phyloP scores from a whole-genome alignment of 192 early-diverging fungal genomes.

The Physocladia obscura region DNA sequence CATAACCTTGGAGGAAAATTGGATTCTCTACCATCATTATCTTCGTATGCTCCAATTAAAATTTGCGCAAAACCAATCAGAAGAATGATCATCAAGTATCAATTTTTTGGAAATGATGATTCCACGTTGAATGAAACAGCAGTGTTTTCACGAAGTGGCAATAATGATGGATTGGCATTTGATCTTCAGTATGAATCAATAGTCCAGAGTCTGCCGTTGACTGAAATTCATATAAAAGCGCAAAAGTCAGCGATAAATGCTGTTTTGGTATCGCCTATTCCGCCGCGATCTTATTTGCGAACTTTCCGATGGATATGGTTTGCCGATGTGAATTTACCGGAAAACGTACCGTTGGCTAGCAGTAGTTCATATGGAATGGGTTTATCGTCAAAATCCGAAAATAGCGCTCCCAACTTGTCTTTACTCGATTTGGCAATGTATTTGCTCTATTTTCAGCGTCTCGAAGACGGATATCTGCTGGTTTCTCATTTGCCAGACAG shows the following conservation, averaged over 20 bases:
- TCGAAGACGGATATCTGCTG: slow-evolving; percentile 46
- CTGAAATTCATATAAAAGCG: not conserved
- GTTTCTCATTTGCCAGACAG: slow-evolving; percentile 36
- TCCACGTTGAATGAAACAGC: not conserved
- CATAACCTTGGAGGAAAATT: not conserved
- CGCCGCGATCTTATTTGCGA: slow-evolving; percentile 39
- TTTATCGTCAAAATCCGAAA: not conserved
- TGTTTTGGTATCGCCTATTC: slow-evolving; percentile 23
- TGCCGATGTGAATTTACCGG: slow-evolving; percentile 31
- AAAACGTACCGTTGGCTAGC: not conserved
- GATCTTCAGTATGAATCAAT: too few relatives aligned
- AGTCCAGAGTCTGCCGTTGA: not conserved
- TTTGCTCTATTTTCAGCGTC: slow-evolving; percentile 40
- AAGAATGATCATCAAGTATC: slow-evolving; percentile 37
- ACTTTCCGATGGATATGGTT: slow-evolving; percentile 53
- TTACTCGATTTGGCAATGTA: slow-evolving; percentile 40
- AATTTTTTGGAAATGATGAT: slow-evolving; percentile 14
- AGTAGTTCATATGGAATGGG: not conserved
- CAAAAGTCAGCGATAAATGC: slow-evolving; percentile 2
- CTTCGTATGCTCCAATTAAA: slow-evolving; percentile 38
- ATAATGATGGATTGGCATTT: not conserved
- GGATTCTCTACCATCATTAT: too few relatives aligned
- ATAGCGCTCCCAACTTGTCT: not conserved
- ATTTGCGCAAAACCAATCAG: slow-evolving; percentile 44
- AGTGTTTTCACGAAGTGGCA: not conserved